Evolutionary conservation across 768 basidiomycete species (phyloP).

Genomic region (Mycena leptocephala): DNA sequence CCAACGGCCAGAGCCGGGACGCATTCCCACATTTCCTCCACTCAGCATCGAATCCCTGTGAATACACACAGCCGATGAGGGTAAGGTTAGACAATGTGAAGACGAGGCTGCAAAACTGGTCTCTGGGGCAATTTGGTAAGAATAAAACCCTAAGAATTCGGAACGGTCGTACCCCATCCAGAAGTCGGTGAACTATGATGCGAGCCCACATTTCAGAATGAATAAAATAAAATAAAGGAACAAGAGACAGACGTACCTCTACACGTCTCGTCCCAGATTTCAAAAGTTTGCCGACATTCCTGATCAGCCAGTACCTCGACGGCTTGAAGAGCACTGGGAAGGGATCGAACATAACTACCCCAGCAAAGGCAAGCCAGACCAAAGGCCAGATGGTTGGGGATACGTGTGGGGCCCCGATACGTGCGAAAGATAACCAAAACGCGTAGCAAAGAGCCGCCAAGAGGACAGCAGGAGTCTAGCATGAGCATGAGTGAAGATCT

Average conservation of each 20-base stretch:
- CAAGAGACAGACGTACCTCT: conserved; percentile 68
- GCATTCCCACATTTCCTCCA: conserved; percentile 60
- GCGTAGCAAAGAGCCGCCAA: conserved; percentile 83
- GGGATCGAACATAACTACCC: conserved; percentile 81
- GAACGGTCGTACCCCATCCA: conserved; percentile 82
- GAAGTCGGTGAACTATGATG: conserved; percentile 83
- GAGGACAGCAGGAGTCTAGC: conserved; percentile 86
- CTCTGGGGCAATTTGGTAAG: conserved; percentile 57
- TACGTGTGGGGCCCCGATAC: conserved; percentile 67
- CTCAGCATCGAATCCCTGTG: conserved; percentile 64
- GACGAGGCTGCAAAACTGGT: conserved; percentile 86
- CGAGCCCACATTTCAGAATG: conserved; percentile 7
- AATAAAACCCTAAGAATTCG: neutral
- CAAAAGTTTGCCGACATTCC: conserved; percentile 73
- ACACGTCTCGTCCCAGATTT: conserved; percentile 81
- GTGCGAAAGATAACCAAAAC: conserved; percentile 88
- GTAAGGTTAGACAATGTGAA: conserved; percentile 84
- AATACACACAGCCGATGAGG: conserved; percentile 84
- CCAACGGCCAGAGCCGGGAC: conserved; percentile 73
- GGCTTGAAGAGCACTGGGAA: conserved; percentile 74
- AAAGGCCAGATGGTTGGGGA: conserved; percentile 86
- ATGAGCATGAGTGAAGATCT: neutral
- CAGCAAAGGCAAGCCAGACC: conserved; percentile 81
- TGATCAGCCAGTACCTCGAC: conserved; percentile 89
- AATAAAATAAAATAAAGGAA: conserved; percentile 8